Evolutionary conservation across 2,329 filamentous ascomycete species (phyloP), one percentile per base, ranked within the genome.

Genomic region (Microcyclosporella mali): DNA sequence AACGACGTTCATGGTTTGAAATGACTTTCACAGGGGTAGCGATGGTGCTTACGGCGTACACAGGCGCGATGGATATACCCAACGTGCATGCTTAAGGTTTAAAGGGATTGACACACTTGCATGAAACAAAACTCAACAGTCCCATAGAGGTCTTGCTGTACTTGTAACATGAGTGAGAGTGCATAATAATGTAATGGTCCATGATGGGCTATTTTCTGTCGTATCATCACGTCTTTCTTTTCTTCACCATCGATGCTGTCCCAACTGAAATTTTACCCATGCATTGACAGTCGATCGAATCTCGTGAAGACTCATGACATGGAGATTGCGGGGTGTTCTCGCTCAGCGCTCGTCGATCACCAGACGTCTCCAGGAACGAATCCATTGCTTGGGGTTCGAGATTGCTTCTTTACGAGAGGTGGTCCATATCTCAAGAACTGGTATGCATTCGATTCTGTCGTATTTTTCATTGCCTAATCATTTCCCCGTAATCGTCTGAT

Each of bases 1-100:
- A 17, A 39, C 37, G 37, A 33, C 28, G 21, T 36, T 31, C 27
- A 16, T 16, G 14, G 11, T 37, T 37, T 21, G 40, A 36, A 28
- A 42, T 31, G 43, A 42, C 29, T 42, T 45, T 43, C 38, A 51
- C 42, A 40, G n/a, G 34, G 39, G 34, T 34, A 44, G 43, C 43
- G 45, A 51, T 41, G 50, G 50, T 47, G 48, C 43, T 51, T 29
- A 29, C 21, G 50, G 50, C 50, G 50, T 51, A 46, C 40, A 25
- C 4, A 25, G 32, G 40, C 37, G 35, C 37, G 43, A 47, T 35
- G 42, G 45, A 49, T 51, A 45, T 51, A 51, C 47, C 50, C 50
- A 42, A 40, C 50, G 45, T 53, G 50, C 46, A 49, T 51, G 44
- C 27, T 49, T 47, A 44, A 15, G 37, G 36, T 38, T 38, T 15